These are phyloP conservation scores for Cladophialophora immunda DNA, from an alignment of 2,329 filamentous ascomycete genomes.

Conservation along the genomic window DNA sequence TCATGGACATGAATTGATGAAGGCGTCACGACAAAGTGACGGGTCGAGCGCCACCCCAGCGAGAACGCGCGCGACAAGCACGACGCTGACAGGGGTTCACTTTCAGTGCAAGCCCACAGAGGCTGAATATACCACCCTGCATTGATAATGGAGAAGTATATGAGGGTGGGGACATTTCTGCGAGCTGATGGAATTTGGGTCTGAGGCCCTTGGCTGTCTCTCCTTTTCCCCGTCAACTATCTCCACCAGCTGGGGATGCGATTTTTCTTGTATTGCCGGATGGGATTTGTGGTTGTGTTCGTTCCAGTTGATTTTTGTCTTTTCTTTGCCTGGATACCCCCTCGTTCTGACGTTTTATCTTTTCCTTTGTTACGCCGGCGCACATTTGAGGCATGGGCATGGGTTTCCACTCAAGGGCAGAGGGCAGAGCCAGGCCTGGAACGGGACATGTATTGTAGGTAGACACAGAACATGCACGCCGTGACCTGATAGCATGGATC, in stretches of 20 bases:
- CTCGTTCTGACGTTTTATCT: slow-evolving; percentile 32
- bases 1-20: slow-evolving; percentile 67
- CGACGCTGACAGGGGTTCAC: neutral
- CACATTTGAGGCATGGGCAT: neutral
- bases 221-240: slow-evolving; percentile 1
- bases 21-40: neutral
- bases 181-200: slow-evolving; percentile 4
- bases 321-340: slow-evolving; percentile 33
- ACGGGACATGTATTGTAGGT: slow-evolving; percentile 30
- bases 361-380: slow-evolving; percentile 15
- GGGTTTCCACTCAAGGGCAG: slow-evolving; percentile 2
- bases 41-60: neutral
- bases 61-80: neutral
- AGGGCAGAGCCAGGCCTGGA: slow-evolving; percentile 1
- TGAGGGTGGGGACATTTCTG: slow-evolving; percentile 22
- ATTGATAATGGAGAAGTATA: slow-evolving; percentile 16
- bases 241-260: slow-evolving; percentile 1
- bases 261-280: slow-evolving; percentile 6
- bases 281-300: slow-evolving; percentile 10
- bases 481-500: slow-evolving; percentile 24
- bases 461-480: slow-evolving; percentile 14
- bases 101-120: neutral
- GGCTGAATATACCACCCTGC: slow-evolving; percentile 4
- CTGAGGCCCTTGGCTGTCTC: neutral
- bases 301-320: slow-evolving; percentile 17